A percentile compares a stretch with the other conserved stretches of the same genome.
Conservation (phyloP, 1,139 yeast genomes). For the Komagataea norvegica region DNA sequence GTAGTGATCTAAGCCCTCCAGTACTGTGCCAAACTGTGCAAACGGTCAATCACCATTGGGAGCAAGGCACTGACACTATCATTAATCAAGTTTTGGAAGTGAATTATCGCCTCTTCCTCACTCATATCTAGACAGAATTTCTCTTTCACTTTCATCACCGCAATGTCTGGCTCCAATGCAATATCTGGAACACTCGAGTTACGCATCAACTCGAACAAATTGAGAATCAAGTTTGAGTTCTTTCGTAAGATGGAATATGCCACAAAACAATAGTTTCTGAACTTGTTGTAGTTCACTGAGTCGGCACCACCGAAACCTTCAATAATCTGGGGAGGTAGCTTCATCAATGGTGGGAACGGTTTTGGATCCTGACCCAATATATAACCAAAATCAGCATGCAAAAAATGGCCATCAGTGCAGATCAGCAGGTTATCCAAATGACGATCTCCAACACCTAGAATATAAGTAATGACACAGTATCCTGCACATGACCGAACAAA, state of each 20-base stretch:
- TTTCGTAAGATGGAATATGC: conserved; percentile 88
- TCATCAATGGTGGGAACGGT: conserved; percentile 98
- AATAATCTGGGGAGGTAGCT: conserved; percentile 90
- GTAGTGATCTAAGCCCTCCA: conserved; percentile 69
- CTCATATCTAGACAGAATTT: conserved; percentile 89
- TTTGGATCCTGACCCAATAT: conserved; percentile 96
- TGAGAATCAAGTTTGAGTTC: conserved; percentile 83
- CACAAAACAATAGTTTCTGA: conserved; percentile 90
- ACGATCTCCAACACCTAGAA: conserved; percentile 94
- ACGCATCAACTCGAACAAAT: conserved; percentile 89
- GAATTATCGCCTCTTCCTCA: conserved; percentile 92
- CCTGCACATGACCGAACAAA: conserved; percentile 97
- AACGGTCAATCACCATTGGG: conserved; percentile 91
- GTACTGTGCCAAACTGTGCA: conserved; percentile 94
- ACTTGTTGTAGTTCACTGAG: conserved; percentile 79
- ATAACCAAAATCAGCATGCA: conserved; percentile 98
- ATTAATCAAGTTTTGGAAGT: conserved; percentile 88
- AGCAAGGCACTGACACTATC: conserved; percentile 90
- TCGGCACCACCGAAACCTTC: conserved; percentile 97
- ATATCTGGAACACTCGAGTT: conserved; percentile 92
- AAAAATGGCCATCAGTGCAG: conserved; percentile 74
- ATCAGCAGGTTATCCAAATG: conserved; percentile 85
- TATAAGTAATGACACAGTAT: conserved; percentile 91
- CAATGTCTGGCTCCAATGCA: conserved; percentile 66
- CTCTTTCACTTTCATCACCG: conserved; percentile 86